Base-by-base conservation (phyloP, 768 basidiomycete species). In the Cyathus striatus region DNA sequence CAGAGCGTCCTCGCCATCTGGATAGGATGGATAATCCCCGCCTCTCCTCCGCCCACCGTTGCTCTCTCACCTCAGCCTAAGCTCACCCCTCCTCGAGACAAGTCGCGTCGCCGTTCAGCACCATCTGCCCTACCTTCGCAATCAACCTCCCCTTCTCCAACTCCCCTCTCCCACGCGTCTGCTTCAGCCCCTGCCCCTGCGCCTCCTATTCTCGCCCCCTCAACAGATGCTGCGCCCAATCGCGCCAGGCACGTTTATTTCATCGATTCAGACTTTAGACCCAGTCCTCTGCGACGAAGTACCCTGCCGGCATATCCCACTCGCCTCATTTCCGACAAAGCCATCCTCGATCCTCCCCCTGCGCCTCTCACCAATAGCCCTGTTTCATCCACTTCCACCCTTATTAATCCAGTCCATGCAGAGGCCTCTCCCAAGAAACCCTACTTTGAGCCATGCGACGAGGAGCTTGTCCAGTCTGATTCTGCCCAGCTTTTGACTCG, bases 1-100 rank as follows among this genome's bases (percentile, higher is more conserved):
- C 35, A 73, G 72, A 73, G 72, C 52, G 50, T 73, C 26, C 52
- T 72, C 21, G 69, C 65, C 34, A 66, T 73, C 40, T 71, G 69
- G 62, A 41, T 72, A 24, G 57, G 60, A 14, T 73, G 71, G 71
- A 46, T 69, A 33, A 38, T 66, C 23, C 68, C 67, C 34, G 42
- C 54, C 13, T 26, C 49, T 24, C 23, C 16, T 16, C n/a, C n/a
- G n/a, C n/a, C n/a, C n/a, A n/a, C n/a, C n/a, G 18, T 41, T 9
- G 40, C 36, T 18, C 35, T 45, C 20, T 13, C 34, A 18, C 38
- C 24, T n/a, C 34, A 18, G n/a, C 41, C 32, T 3, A 41, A 16
- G 13, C 20, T 12, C 22, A 12, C 22, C 27, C 35, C 25, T 18
- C 21, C 2, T 17, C 27, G 14, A 3, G 34, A 41, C 33, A 24